Conservation (phyloP, 768 basidiomycete genomes). For the Leccinum longicurvipes region DNA sequence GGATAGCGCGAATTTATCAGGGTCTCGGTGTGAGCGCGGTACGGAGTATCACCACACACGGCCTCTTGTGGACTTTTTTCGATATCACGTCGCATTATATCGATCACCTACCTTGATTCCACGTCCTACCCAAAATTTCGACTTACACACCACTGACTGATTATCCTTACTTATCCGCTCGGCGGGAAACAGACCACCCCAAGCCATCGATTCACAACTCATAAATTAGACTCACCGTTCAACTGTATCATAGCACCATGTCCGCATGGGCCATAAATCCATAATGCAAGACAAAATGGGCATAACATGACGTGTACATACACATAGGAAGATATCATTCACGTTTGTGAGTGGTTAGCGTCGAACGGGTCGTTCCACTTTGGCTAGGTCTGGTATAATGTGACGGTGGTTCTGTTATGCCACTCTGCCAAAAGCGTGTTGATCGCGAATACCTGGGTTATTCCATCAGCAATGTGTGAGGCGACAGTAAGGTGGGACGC, state of each 20-base stretch:
- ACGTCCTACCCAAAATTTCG: slow-evolving; percentile 1
- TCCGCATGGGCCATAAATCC: slow-evolving; percentile 6
- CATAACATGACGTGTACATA: slow-evolving; percentile 7
- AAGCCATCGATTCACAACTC: slow-evolving; percentile 5
- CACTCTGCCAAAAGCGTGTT: slow-evolving; percentile 7
- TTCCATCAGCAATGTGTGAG: slow-evolving; percentile 1
- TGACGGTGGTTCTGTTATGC: slow-evolving; percentile 1
- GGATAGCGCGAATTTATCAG: slow-evolving; percentile 83
- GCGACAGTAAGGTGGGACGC: background rate
- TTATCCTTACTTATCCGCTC: slow-evolving; percentile 10
- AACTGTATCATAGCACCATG: slow-evolving; percentile 26
- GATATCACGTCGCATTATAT: slow-evolving; percentile 77
- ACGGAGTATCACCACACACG: slow-evolving; percentile 90
- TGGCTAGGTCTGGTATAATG: slow-evolving; percentile 5
- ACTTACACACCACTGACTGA: slow-evolving; percentile 4
- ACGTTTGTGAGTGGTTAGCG: background rate
- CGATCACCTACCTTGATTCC: slow-evolving; percentile 48
- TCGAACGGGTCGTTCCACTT: background rate
- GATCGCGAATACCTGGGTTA: slow-evolving; percentile 13
- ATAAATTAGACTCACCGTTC: slow-evolving; percentile 17
- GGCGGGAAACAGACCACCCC: slow-evolving; percentile 1
- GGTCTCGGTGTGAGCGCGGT: slow-evolving; percentile 93
- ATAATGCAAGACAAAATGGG: slow-evolving; percentile 8
- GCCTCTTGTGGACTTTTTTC: slow-evolving; percentile 90
- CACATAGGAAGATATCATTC: background rate